A percentile compares a stretch with the other conserved stretches of the same genome.
phyloP scores from a whole-genome alignment of 23 red algal genomes.

The Rhodosorus marinus region DNA sequence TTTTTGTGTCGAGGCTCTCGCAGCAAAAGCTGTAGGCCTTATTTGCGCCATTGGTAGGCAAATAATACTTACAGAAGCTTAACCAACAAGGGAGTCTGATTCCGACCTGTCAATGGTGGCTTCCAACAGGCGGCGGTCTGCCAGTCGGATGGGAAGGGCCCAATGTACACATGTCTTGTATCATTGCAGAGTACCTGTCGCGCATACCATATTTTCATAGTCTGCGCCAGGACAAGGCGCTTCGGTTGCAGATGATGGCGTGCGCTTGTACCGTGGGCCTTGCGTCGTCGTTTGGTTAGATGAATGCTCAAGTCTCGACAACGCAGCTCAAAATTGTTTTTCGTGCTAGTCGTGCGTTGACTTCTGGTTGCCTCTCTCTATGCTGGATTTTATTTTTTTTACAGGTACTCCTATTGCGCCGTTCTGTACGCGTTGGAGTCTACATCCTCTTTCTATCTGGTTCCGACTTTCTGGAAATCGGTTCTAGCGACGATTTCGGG shows the following conservation, averaged over 20 bases:
- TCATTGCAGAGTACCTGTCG: conserved; percentile 87
- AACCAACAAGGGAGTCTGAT: no score
- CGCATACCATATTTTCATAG: conserved; percentile 66
- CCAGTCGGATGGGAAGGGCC: conserved; percentile 97
- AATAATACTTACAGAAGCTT: no score
- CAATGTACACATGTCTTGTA: conserved; percentile 95
- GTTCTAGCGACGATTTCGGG: conserved; percentile 59
- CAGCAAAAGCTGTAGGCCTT: conserved; percentile 81
- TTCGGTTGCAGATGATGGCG: conserved; percentile 93
- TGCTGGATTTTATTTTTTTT: no score
- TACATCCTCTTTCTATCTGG: conserved; percentile 90
- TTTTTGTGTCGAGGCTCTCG: no score
- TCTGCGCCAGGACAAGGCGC: conserved; percentile 49
- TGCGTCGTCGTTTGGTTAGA: conserved; percentile 84
- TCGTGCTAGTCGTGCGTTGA: no score
- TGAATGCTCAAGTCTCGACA: no score
- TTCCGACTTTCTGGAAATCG: conserved; percentile 93
- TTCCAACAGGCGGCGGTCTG: conserved; percentile 90
- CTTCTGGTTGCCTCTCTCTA: no score
- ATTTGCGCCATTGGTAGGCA: conserved; percentile 85
- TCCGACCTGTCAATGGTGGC: no score
- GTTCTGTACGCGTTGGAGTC: conserved; percentile 92
- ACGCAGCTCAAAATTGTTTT: no score
- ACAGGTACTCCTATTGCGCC: conserved; percentile 81
- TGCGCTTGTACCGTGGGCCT: conserved; percentile 91